Evolutionary conservation across 495 filamentous ascomycete species (phyloP).

Genomic region (Aspergillus affinis): DNA sequence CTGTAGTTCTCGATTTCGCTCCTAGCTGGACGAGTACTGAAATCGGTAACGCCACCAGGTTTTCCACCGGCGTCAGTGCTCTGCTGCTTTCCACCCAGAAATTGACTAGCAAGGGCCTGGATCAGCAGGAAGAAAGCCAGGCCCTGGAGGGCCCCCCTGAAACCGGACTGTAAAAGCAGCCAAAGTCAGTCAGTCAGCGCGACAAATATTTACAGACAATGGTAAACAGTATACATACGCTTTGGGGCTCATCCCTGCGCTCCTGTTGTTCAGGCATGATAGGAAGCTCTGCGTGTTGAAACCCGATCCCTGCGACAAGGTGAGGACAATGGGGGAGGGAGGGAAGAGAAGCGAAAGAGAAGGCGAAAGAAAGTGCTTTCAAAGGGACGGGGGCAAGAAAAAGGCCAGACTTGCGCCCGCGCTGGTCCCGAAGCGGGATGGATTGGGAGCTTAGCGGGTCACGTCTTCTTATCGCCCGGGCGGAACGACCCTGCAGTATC

Average conservation of each 20-base stretch:
- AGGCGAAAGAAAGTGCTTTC: constrained; percentile 30
- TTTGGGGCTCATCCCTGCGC: constrained; percentile 34
- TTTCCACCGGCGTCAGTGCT: constrained; percentile 42
- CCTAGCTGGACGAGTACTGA: constrained; percentile 58
- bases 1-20: constrained; percentile 67
- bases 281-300: constrained; percentile 12
- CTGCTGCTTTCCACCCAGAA: constrained; percentile 53
- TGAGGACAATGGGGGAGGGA: constrained; percentile 15
- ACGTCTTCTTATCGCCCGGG: background rate
- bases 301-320: background rate
- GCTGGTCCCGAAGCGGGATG: constrained; percentile 16
- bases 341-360: constrained; percentile 19
- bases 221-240: constrained; percentile 32
- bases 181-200: constrained; percentile 27
- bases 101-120: constrained; percentile 62
- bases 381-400: background rate
- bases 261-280: constrained; percentile 48
- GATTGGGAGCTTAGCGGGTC: constrained; percentile 21
- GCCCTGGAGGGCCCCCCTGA: constrained; percentile 60
- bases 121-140: constrained; percentile 68
- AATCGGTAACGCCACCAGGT: constrained; percentile 60
- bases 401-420: constrained; percentile 1
- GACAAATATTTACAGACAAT: background rate
- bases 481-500: background rate
- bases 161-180: constrained; percentile 43